phyloP scores from a whole-genome alignment of 1,139 yeast species.

The Protomyces gravidus region DNA sequence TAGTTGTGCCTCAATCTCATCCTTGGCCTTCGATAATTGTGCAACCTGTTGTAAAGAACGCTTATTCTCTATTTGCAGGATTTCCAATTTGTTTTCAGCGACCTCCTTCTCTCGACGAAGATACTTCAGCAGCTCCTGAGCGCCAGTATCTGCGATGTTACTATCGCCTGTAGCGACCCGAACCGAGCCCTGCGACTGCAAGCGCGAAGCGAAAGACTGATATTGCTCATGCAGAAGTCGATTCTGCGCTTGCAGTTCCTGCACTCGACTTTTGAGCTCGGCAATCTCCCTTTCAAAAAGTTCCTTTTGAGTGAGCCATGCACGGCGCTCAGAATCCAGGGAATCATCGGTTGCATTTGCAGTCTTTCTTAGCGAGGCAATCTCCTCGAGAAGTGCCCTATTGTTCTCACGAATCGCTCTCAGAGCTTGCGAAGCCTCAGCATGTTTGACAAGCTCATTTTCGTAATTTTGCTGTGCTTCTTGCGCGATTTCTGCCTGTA shows the following conservation, averaged over 20 bases:
- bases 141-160: constrained; percentile 40
- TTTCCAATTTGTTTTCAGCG: constrained; percentile 56
- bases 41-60: constrained; percentile 45
- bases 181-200: constrained; percentile 16
- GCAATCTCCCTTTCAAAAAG: constrained; percentile 55
- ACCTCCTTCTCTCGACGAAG: constrained; percentile 75
- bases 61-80: constrained; percentile 50
- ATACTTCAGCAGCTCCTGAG: constrained; percentile 57
- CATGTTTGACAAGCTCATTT: constrained; percentile 55
- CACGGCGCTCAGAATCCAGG: constrained; percentile 29
- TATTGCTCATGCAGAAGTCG: constrained; percentile 64
- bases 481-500: constrained; percentile 50
- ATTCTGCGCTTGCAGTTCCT: constrained; percentile 64
- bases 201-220: constrained; percentile 45
- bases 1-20: constrained; percentile 39
- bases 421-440: constrained; percentile 50
- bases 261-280: constrained; percentile 47
- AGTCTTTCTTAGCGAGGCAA: constrained; percentile 42
- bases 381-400: constrained; percentile 43
- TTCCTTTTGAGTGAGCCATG: constrained; percentile 47
- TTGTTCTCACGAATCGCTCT: constrained; percentile 48
- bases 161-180: constrained; percentile 1
- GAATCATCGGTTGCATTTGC: constrained; percentile 42
- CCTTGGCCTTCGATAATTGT: constrained; percentile 39
- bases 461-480: constrained; percentile 58